A percentile compares a stretch with the other conserved stretches of the same genome.
Conservation (phyloP, 192 early-diverging fungal species). For the Podila verticillata region DNA sequence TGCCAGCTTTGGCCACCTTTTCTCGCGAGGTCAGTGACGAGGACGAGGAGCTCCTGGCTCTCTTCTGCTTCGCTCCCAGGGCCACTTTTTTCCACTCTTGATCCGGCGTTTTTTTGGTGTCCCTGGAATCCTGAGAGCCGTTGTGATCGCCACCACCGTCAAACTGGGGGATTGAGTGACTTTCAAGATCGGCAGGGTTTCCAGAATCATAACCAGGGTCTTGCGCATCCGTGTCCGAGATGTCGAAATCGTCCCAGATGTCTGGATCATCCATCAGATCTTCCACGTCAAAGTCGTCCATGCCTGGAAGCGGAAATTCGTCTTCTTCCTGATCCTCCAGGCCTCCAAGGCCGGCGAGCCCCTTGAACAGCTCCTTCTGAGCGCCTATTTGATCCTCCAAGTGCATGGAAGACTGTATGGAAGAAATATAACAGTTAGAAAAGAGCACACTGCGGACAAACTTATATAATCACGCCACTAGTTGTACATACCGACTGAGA, state of each 20-base stretch:
- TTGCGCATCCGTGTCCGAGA: constrained; percentile 5
- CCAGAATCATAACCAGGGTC: neutral
- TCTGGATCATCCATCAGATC: constrained; percentile 33
- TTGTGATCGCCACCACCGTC: constrained; percentile 23
- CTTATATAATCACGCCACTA: constrained; percentile 56
- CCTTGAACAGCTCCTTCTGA: constrained; percentile 20
- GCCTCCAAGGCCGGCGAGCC: constrained; percentile 19
- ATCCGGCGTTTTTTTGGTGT: neutral
- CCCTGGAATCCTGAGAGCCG: neutral
- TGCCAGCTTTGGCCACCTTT: neutral
- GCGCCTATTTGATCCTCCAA: constrained; percentile 19
- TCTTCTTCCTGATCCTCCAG: constrained; percentile 44
- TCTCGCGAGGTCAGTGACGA: neutral
- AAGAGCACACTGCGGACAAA: constrained; percentile 7
- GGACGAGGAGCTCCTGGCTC: constrained; percentile 4
- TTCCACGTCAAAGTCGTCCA: constrained; percentile 33
- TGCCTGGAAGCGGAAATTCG: constrained; percentile 11
- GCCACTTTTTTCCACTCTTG: constrained; percentile 8
- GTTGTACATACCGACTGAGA: constrained; percentile 31
- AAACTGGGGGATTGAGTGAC: constrained; percentile 29
- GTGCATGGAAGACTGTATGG: constrained; percentile 3
- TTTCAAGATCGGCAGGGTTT: neutral
- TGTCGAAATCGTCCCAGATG: constrained; percentile 13
- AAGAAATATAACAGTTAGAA: neutral
- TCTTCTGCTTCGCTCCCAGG: neutral